These are phyloP conservation scores for Salvia miltiorrhiza DNA, from an alignment of 257 asterid species.

Conservation along the genomic window DNA sequence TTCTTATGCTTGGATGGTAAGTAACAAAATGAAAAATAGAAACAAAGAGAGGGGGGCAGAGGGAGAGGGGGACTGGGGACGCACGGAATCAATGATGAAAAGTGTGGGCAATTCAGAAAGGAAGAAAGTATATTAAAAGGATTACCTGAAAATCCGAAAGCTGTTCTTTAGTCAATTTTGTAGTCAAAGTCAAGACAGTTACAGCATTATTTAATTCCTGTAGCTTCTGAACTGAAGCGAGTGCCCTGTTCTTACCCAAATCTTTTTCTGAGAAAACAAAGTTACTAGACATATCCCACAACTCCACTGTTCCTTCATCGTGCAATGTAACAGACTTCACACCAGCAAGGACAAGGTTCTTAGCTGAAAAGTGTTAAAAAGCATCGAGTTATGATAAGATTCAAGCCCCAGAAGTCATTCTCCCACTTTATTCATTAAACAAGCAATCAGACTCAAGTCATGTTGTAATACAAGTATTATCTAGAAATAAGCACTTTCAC, in stretches of 20 bases:
- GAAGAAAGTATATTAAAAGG: background rate
- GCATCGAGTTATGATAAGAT: slow-evolving; percentile 1
- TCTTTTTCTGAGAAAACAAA: slow-evolving; percentile 80
- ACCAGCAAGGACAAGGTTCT: slow-evolving; percentile 91
- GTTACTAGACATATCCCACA: slow-evolving; percentile 93
- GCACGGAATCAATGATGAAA: background rate
- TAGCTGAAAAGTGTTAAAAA: slow-evolving; percentile 58
- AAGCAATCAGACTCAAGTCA: background rate
- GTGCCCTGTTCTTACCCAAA: slow-evolving; percentile 87
- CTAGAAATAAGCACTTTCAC: slow-evolving; percentile 6
- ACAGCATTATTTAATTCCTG: slow-evolving; percentile 95
- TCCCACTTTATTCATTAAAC: background rate
- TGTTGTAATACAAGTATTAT: background rate
- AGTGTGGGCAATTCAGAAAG: background rate
- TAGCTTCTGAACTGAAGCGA: slow-evolving; percentile 77
- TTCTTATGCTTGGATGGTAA: background rate
- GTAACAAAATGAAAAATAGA: background rate
- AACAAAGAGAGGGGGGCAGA: background rate
- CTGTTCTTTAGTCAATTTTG: slow-evolving; percentile 64
- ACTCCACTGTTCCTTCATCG: slow-evolving; percentile 75
- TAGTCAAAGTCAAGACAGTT: slow-evolving; percentile 58
- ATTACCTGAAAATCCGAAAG: slow-evolving; percentile 77
- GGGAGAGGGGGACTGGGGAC: background rate
- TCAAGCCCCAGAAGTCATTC: background rate
- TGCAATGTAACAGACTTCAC: slow-evolving; percentile 92